Base-by-base conservation (phyloP, 306 rosid species). In the Delonix regia region DNA sequence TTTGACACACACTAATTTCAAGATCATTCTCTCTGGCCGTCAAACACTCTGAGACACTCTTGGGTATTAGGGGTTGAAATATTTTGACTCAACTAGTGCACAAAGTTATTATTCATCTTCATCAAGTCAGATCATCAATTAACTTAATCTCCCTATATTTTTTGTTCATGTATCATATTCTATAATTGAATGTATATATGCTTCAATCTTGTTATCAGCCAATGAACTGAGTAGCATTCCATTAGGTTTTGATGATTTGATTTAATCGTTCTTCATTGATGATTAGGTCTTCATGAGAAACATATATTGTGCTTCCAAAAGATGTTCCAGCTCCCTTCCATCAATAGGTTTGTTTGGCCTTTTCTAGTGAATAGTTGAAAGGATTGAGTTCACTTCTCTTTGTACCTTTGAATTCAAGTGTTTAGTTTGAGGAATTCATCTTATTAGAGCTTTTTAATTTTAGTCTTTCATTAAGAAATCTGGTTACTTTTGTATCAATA, bases 201-300 rank as follows among this genome's bases (percentile, higher is more conserved):
- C n/a, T n/a, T n/a, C n/a, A n/a, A n/a, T n/a, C n/a, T n/a, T n/a
- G n/a, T n/a, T n/a, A n/a, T n/a, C n/a, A 87, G 91, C 12, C 2
- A 28, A 19, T 83, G 87, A 76, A 69, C 38, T 52, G 73, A 67
- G 65, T 86, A 79, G 81, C 79, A 76, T 80, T 81, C 73, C 48
- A 63, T 80, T 85, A 86, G 78, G 85, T 84, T 83, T 11, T 48
- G 80, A 47, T 49, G 83, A 82, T 82, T 69, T n/a, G n/a, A n/a
- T n/a, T n/a, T 69, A 84, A 71, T 86, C 86, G 41, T 76, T 65
- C 85, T 76, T 22, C 76, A 74, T 70, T 24, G 80, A 65, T 87
- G 90, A 83, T 80, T 51, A 77, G 84, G 60, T 76, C 85, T 52
- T 80, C 79, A 78, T 89, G 91, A 88, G 87, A 83, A 84, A 80